phyloP scores from a whole-genome alignment of 129 eudicot genomes.

The Centaurea solstitialis region DNA sequence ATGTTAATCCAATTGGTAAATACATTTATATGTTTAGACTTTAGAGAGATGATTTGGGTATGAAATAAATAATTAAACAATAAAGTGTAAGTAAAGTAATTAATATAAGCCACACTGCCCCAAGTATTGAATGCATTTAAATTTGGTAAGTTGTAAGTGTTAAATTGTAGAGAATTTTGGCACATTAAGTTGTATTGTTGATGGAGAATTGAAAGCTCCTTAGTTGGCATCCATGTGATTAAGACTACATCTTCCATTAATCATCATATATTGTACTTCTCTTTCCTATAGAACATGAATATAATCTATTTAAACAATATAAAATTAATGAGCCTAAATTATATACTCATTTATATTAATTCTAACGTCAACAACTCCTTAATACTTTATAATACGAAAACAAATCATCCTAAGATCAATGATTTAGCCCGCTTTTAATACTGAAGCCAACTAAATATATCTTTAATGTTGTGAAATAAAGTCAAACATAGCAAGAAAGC shows the following conservation, averaged over 20 bases:
- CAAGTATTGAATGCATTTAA: neutral
- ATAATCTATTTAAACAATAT: neutral
- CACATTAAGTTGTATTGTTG: neutral
- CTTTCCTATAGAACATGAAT: neutral
- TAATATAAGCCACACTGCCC: constrained; percentile 1
- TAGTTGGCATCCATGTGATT: neutral
- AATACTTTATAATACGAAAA: too few species aligned
- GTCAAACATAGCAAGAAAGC: too few species aligned
- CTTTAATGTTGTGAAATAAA: too few species aligned
- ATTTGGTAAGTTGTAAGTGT: neutral
- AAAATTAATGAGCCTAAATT: neutral
- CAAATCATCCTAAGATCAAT: too few species aligned
- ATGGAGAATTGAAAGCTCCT: neutral
- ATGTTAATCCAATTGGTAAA: neutral
- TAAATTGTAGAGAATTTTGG: neutral
- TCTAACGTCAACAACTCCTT: too few species aligned
- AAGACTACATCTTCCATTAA: neutral
- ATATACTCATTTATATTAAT: too few species aligned
- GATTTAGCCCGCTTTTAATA: too few species aligned
- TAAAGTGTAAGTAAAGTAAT: neutral
- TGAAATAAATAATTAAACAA: neutral
- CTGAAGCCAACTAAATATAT: too few species aligned
- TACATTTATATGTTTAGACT: neutral
- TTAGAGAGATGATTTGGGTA: neutral
- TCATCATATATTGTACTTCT: neutral